Evolutionary conservation across 1,284 basidiomycete species (phyloP).

Genomic region (Blastosporella zonata): DNA sequence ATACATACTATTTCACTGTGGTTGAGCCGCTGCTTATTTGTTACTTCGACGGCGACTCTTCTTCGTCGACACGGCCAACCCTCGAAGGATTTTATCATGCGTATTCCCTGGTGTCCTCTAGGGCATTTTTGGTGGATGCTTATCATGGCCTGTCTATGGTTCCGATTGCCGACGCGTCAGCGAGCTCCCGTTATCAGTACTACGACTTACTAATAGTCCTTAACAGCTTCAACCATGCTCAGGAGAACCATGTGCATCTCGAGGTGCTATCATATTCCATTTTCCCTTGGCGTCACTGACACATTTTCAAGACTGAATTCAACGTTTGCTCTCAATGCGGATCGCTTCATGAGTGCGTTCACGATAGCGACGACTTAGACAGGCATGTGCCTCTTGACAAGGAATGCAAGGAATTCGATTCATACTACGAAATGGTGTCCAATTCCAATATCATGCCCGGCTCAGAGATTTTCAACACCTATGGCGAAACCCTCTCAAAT

Average conservation of each 20-base stretch:
- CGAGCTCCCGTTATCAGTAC: conserved; percentile 18
- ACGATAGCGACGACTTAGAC: conserved; percentile 47
- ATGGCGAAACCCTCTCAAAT: conserved; percentile 72
- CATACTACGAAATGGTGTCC: conserved; percentile 66
- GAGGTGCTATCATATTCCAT: conserved; percentile 46
- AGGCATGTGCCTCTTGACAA: background rate
- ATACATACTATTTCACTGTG: conserved; percentile 30
- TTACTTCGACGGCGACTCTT: conserved; percentile 13
- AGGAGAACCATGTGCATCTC: conserved; percentile 74
- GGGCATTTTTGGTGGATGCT: conserved; percentile 85
- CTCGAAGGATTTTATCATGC: conserved; percentile 63
- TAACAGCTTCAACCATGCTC: conserved; percentile 77
- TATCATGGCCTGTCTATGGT: conserved; percentile 87
- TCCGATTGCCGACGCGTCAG: conserved; percentile 84
- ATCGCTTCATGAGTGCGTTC: conserved; percentile 66
- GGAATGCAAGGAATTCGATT: conserved; percentile 28
- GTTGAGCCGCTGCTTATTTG: conserved; percentile 27
- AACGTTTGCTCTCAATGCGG: conserved; percentile 84
- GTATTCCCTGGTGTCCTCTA: conserved; percentile 80
- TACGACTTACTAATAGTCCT: conserved; percentile 6
- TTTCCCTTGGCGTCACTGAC: conserved; percentile 1
- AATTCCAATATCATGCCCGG: conserved; percentile 48
- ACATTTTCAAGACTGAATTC: conserved; percentile 62
- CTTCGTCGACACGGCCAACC: conserved; percentile 22
- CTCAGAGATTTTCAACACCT: conserved; percentile 83